Percentiles rank a stretch among this genome's conserved stretches.
These are phyloP conservation scores for Jimgerdemannia lactiflua DNA, from an alignment of 192 early-diverging fungal genomes.

Conservation along the genomic window DNA sequence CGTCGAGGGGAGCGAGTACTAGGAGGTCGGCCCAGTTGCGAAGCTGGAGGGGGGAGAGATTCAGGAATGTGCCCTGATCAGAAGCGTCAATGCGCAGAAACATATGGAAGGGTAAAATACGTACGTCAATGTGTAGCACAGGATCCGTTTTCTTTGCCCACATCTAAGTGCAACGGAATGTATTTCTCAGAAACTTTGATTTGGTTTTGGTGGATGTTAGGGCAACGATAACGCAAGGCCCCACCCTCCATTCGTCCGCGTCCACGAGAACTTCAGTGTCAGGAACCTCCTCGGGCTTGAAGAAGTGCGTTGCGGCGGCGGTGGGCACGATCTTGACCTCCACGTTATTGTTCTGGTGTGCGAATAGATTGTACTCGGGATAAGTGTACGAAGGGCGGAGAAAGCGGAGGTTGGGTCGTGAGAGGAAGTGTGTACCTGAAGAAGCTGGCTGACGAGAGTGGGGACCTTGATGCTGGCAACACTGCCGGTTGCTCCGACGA, in stretches of 20 bases:
- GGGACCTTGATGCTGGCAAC: slow-evolving; percentile 92
- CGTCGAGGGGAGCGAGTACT: slow-evolving; percentile 88
- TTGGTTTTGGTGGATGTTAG: neutral
- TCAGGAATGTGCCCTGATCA: neutral
- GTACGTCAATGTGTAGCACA: slow-evolving; percentile 90
- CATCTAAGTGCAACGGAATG: slow-evolving; percentile 32
- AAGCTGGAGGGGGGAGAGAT: slow-evolving; percentile 43
- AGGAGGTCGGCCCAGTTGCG: slow-evolving; percentile 94
- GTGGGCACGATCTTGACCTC: slow-evolving; percentile 83
- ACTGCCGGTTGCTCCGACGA: slow-evolving; percentile 86
- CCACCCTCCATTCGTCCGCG: slow-evolving; percentile 84
- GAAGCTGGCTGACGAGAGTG: slow-evolving; percentile 53
- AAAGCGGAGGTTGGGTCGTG: neutral
- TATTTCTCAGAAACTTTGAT: no score
- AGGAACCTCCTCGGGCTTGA: slow-evolving; percentile 52
- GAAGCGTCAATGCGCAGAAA: neutral
- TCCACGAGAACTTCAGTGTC: slow-evolving; percentile 69
- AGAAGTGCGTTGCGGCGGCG: slow-evolving; percentile 83
- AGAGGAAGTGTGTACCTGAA: slow-evolving; percentile 29
- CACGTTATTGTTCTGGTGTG: slow-evolving; percentile 44
- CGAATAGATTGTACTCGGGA: neutral
- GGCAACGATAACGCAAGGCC: slow-evolving; percentile 1
- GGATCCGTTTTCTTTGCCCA: slow-evolving; percentile 88
- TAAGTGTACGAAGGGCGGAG: neutral
- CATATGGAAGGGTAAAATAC: neutral